Evolutionary conservation across 1,284 basidiomycete species (phyloP), one percentile per base, ranked within the genome.

Genomic region (Schizopora paradoxa): DNA sequence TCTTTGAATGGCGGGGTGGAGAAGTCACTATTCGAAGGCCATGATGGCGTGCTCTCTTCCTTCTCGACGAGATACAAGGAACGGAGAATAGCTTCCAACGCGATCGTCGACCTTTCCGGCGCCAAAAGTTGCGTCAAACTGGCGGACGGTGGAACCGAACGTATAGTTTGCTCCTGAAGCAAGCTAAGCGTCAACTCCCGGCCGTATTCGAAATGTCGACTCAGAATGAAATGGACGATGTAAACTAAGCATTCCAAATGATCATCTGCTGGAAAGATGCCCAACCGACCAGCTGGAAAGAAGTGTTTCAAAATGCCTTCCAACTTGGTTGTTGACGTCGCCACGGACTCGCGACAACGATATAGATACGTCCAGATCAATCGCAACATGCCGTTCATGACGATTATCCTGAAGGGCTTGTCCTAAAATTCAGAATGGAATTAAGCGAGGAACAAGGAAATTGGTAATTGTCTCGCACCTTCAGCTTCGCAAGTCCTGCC

Each of bases 291-390:
- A 0, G 79, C 55, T 6, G 91, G 87, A 62, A 96, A 94, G 66
- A 91, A 85, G 45, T 82, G 72, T 49, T 83, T 86, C 48, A 95
- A 63, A 32, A 95, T 61, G 0, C 66, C 67, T 53, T 97, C 93
- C 27, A 98, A 67, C 56, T 88, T 90, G 35, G 81, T 72, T 5
- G 82, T 79, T 3, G 82, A 83, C 1, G 87, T 85, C 0, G 91
- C 87, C 3, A 77, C 72, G 11, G 87, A 77, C 61, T 97, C 94
- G 51, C 86, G 82, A 59, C 92, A 95, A 14, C 94, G 86, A 59
- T 92, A 94, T 18, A 97, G 72, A 63, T 97, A 98, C 0, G 92
- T 90, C 94, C 94, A 97, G 21, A 95, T 67, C 25, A 97, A 64
- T 4, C 92, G 83, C 48, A 92, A 65, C 46, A 90, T 80, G 2